Evolutionary conservation across 2,329 filamentous ascomycete genomes (phyloP).

Genomic region (Rutstroemia sp.): DNA sequence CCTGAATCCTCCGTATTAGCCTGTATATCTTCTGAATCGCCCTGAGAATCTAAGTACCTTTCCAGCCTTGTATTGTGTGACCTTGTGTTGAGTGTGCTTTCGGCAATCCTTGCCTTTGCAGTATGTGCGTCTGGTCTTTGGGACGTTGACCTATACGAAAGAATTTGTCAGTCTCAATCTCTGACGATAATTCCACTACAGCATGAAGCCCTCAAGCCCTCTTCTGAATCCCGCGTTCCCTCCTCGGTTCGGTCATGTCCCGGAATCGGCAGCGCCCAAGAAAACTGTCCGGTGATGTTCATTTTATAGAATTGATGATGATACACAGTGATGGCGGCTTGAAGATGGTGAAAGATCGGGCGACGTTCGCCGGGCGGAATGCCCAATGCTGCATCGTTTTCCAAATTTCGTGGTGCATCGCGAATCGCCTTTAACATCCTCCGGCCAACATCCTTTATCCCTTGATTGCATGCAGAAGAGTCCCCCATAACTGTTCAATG

Average conservation of each 20-base stretch:
- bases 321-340: no score
- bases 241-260: not conserved
- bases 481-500: not conserved
- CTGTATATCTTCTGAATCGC: slow-evolving; percentile 6
- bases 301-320: not conserved
- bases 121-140: slow-evolving; percentile 95
- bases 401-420: not conserved
- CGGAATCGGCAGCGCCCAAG: no score
- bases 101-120: slow-evolving; percentile 95
- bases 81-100: slow-evolving; percentile 87
- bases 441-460: not conserved
- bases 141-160: slow-evolving; percentile 75
- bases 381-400: not conserved
- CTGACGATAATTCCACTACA: not conserved
- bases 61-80: slow-evolving; percentile 95
- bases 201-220: no score
- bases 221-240: not conserved
- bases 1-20: slow-evolving; percentile 35
- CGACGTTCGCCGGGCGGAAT: no score
- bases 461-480: not conserved
- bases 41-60: slow-evolving; percentile 51
- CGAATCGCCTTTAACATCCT: not conserved
- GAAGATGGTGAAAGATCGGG: not conserved
- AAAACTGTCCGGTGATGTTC: no score
- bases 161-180: slow-evolving; percentile 1